Evolutionary conservation across 2,329 filamentous ascomycete genomes (phyloP), one percentile per base, ranked within the genome.

Genomic region (Chaetomiaceae sp.): DNA sequence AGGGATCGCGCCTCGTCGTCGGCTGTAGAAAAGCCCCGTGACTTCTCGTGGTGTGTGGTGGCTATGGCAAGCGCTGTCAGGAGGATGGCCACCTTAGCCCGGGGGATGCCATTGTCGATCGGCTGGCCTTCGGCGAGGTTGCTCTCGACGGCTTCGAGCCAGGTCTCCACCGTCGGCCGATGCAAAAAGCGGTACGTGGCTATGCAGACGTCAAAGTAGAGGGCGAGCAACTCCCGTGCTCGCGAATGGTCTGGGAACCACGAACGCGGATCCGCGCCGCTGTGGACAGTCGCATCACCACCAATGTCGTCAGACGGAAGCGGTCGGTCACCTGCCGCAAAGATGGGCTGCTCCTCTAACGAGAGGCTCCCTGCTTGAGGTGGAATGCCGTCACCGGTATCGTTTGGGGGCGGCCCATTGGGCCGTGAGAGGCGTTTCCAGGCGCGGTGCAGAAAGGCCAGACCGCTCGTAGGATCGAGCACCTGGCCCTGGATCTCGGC

Each of bases 121-220:
- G 43, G 43, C 29, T 17, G 43, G 12, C n/a, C 23, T 6, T 46
- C 12, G 29, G 43, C 19, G 11, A 33, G 43, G 6, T 31, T 34
- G 43, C 19, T 4, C 27, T 46, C 40, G 23, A 19, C 40, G 4
- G 29, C 19, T 2, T 46, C 29, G 5, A 46, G 19, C 29, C 43
- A 46, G 2, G 4, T 25, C 12, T 23, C 27, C 17, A 36, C 43
- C 3, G 43, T 34, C 27, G 29, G 43, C 2, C 29, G 43, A 14
- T 46, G 43, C 3, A 46, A 3, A 1, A 46, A 7, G 17, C 27
- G 43, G 29, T 34, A 46, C 19, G 43, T 46, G 40, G 40, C 40
- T 12, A 43, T 43, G 25, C 40, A 43, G n/a, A 43, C 40, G 40
- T 43, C 40, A 27, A 43, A 43, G 40, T 43, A 43, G 15, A 43